Evolutionary conservation across 768 basidiomycete species (phyloP).

Genomic region (Russula sp.): DNA sequence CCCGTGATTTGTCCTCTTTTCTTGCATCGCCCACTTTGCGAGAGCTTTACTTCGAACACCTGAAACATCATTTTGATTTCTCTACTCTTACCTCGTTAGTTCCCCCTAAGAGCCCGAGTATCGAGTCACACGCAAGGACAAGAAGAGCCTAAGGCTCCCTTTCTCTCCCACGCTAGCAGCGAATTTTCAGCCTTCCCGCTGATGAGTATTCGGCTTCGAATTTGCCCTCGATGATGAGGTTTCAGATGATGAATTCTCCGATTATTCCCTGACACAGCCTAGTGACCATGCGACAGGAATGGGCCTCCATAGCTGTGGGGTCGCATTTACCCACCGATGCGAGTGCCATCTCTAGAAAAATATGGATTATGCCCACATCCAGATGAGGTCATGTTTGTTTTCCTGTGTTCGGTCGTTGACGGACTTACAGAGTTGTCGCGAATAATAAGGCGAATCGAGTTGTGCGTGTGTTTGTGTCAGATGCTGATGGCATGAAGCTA

Average conservation of each 20-base stretch:
- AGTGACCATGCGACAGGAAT: conserved; percentile 76
- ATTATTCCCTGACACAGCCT: conserved; percentile 70
- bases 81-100: conserved; percentile 8
- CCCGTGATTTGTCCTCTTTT: conserved; percentile 53
- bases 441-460: conserved; percentile 79
- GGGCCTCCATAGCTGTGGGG: conserved; percentile 61
- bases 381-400: conserved; percentile 66
- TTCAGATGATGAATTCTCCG: conserved; percentile 65
- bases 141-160: neutral
- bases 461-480: conserved; percentile 49
- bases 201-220: conserved; percentile 2
- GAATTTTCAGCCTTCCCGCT: neutral
- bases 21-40: conserved; percentile 53
- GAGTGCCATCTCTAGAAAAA: conserved; percentile 37
- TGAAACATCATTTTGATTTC: conserved; percentile 53
- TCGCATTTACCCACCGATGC: conserved; percentile 56
- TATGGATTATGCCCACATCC: conserved; percentile 80
- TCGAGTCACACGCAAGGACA: neutral
- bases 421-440: conserved; percentile 65
- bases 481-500: conserved; percentile 31
- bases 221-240: conserved; percentile 49
- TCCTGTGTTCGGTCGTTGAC: conserved; percentile 45
- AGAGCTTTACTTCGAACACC: conserved; percentile 54
- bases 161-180: neutral
- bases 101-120: neutral